These are phyloP conservation scores for Euryodendron excelsum DNA, from an alignment of 148 eudicot genomes.

Conservation along the genomic window DNA sequence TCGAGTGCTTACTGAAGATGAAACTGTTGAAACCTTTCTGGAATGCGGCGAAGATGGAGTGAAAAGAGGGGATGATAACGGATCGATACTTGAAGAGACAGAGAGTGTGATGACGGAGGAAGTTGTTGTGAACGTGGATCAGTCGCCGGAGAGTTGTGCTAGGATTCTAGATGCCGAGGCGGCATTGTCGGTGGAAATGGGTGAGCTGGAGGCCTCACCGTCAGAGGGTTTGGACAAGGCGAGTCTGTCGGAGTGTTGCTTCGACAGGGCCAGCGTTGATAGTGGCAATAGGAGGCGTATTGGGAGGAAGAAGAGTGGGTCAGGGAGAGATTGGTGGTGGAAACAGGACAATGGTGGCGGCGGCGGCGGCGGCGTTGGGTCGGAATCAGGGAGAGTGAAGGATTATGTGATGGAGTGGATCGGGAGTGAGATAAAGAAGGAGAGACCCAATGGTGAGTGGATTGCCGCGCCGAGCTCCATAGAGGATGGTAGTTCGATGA, in stretches of 20 bases:
- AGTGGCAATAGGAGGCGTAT: slow-evolving; percentile 43
- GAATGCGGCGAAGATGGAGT: slow-evolving; percentile 30
- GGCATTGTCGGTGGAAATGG: slow-evolving; percentile 28
- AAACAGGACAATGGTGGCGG: slow-evolving; percentile 60
- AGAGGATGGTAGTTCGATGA: slow-evolving; percentile 14
- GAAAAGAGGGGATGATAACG: slow-evolving; percentile 46
- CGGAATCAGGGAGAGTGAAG: slow-evolving; percentile 71
- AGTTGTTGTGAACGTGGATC: slow-evolving; percentile 48
- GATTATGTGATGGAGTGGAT: slow-evolving; percentile 99
- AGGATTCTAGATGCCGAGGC: slow-evolving; percentile 21
- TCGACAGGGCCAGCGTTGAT: slow-evolving; percentile 67
- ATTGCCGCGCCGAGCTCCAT: slow-evolving; percentile 30
- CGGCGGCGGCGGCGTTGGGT: slow-evolving; percentile 34
- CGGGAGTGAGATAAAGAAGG: slow-evolving; percentile 89
- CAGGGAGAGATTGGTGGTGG: slow-evolving; percentile 97
- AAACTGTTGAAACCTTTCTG: slow-evolving; percentile 16
- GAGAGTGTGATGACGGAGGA: slow-evolving; percentile 61
- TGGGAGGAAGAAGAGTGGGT: slow-evolving; percentile 55
- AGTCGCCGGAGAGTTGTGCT: slow-evolving; percentile 43
- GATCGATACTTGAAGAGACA: slow-evolving; percentile 66
- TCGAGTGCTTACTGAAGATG: slow-evolving; percentile 40
- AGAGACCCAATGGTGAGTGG: slow-evolving; percentile 63
- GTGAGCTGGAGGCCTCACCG: slow-evolving; percentile 41
- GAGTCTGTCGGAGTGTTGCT: slow-evolving; percentile 60
- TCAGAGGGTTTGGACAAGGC: slow-evolving; percentile 58